These are phyloP conservation scores for Paradendryphiella salina DNA, from an alignment of 2,329 filamentous ascomycete genomes.

Conservation along the genomic window DNA sequence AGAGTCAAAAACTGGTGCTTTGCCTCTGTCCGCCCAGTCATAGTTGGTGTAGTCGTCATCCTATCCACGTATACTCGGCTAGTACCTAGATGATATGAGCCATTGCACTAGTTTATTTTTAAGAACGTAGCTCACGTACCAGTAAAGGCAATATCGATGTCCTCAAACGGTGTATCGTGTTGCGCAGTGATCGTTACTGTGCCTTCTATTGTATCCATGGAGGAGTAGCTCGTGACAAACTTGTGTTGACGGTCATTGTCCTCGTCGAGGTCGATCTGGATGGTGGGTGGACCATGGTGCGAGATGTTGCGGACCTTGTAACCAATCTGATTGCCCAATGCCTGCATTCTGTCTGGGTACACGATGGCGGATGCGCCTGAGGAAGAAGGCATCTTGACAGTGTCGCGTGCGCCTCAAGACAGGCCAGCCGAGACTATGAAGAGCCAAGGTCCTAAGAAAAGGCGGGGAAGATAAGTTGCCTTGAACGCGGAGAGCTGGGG, in stretches of 20 bases:
- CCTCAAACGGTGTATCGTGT: slow-evolving; percentile 60
- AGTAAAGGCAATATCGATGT: slow-evolving; percentile 61
- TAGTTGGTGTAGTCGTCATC: slow-evolving; percentile 55
- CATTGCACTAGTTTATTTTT: background rate
- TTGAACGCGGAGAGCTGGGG: slow-evolving; percentile 27
- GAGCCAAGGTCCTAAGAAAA: slow-evolving; percentile 13
- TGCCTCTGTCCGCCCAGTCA: slow-evolving; percentile 59
- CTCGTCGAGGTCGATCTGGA: slow-evolving; percentile 49
- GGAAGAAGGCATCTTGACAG: slow-evolving; percentile 28
- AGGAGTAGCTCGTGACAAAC: slow-evolving; percentile 57
- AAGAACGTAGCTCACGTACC: slow-evolving; percentile 46
- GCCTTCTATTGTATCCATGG: slow-evolving; percentile 61
- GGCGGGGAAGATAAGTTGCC: slow-evolving; percentile 16
- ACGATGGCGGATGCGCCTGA: slow-evolving; percentile 21
- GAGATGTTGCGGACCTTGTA: slow-evolving; percentile 42
- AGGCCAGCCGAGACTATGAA: slow-evolving; percentile 10
- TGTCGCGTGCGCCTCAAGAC: slow-evolving; percentile 15
- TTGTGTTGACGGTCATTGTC: slow-evolving; percentile 34
- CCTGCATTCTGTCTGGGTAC: slow-evolving; percentile 36
- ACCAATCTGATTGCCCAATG: slow-evolving; percentile 39
- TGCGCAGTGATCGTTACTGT: slow-evolving; percentile 55
- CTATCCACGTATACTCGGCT: slow-evolving; percentile 60
- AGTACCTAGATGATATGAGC: slow-evolving; percentile 48
- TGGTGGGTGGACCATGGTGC: slow-evolving; percentile 44
- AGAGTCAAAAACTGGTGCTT: slow-evolving; percentile 65